Base-by-base conservation (phyloP, 805 yeast genomes). In the Pichia nanzhaoensis region DNA sequence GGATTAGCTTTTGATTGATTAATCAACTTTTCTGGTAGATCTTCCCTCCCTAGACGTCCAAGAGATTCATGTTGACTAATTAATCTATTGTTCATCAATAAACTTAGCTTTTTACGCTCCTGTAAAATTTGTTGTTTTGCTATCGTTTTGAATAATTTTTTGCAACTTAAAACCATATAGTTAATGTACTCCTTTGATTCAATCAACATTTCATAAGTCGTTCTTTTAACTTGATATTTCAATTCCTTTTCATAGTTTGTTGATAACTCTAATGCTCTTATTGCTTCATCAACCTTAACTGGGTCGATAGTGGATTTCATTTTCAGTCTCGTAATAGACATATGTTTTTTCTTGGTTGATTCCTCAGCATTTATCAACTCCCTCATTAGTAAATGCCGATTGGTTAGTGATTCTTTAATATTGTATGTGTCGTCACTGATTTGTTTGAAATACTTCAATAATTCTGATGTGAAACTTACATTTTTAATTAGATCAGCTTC, bases 371-470 rank as follows among this genome's bases (percentile, higher is more conserved):
- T 84, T 28, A 77, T 57, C 42, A 88, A 69, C 53, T 93, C 99
- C 44, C 97, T 75, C 96, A 93, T 93, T 33, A 91, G 66, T 46
- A 93, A 70, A 61, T 93, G 96, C 48, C 99, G 73, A 64, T 91
- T 90, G 0, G 99, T 93, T 44, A 93, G 69, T 0, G 96, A 83
- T 64, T 93, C 99, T 63, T 93, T 93, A 46, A 90, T 83, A 47
- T 84, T 81, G 61, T 82, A 93, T 14, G 93, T 82, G 55, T 90
- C 96, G 49, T 76, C 75, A 3, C 78, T 68, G 24, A 88, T 67
- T 55, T 75, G 69, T 45, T 72, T 77, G 14, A 88, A 60, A 1
- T 84, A 84, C 55, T 91, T 97, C 2, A 86, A 89, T 31, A 91
- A 62, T 0, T 84, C 72, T 0, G 93, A 89, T 64, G 78, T 70